Base-by-base conservation (phyloP, 179 eudicot genomes). In the Nepenthes alata region DNA sequence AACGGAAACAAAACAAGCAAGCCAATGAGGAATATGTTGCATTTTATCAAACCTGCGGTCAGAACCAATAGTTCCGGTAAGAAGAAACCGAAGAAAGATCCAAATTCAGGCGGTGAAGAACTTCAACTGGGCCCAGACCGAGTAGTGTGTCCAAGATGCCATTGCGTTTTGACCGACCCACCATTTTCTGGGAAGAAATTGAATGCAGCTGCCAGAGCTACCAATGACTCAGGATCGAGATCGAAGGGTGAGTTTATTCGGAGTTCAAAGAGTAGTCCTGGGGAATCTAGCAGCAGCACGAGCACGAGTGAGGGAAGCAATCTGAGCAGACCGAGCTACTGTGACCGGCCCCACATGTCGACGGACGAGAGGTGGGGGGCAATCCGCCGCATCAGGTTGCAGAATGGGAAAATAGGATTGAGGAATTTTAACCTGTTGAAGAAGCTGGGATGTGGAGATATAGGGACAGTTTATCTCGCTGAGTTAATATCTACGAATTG, bases 131-230 rank as follows among this genome's bases (percentile, higher is more conserved):
- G 70, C 62, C 68, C 78, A 13, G 76, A 70, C 60, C 77, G 82
- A 34, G 57, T 83, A 36, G 82, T 93, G 38, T 93, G 98, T 70
- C 90, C 95, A 45, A 85, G 66, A 64, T 93, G 98, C 77, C 95
- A 70, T 58, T 89, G 96, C 70, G 67, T 81, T 57, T 58, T 93
- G 67, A 80, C 76, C n/a, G 84, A 81, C 55, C 72, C 66, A 52
- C 50, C 68, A 0, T 35, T 41, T 54, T 51, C 67, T 37, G 44
- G 60, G 47, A 67, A 51, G 51, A 70, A 70, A 55, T 57, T 63
- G 47, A 64, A 72, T 54, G 37, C 62, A 47, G 62, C 59, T 37
- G 52, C 70, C 6, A 72, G 70, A 47, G 60, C 72, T 48, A 83
- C 75, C 63, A 65, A 65, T 35, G 58, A 75, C 62, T 61, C 77